phyloP scores from a whole-genome alignment of 495 filamentous ascomycete species.

The Entonaema liquescens region DNA sequence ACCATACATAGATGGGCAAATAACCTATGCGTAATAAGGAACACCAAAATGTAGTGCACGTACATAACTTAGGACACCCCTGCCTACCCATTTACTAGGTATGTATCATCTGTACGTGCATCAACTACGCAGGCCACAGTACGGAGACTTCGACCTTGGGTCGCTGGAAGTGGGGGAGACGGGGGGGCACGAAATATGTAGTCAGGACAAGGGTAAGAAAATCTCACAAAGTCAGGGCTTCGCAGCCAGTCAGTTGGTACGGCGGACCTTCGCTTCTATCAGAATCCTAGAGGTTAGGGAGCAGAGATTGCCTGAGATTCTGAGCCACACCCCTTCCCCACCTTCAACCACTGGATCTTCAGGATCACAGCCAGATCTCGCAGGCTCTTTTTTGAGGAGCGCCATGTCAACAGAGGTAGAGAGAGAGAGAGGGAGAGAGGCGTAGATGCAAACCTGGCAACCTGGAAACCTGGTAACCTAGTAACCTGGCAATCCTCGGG shows the following conservation, averaged over 20 bases:
- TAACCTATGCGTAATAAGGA: conserved; percentile 38
- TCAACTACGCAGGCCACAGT: conserved; percentile 11
- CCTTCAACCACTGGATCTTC: conserved; percentile 19
- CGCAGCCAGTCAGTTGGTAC: conserved; percentile 42
- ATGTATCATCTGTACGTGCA: conserved; percentile 8
- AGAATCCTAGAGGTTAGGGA: conserved; percentile 27
- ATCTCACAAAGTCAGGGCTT: conserved; percentile 42
- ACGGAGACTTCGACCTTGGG: conserved; percentile 42
- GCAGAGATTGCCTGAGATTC: conserved; percentile 25
- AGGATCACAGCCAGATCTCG: conserved; percentile 3
- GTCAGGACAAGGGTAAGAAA: conserved; percentile 35
- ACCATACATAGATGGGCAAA: conserved; percentile 39
- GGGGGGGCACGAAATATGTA: conserved; percentile 34
- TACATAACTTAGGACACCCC: conserved; percentile 28
- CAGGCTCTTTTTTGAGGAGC: not conserved
- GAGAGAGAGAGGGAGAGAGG: conserved; percentile 1
- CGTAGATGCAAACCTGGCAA: conserved; percentile 6
- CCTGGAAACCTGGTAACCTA: no score
- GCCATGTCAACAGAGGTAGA: not conserved
- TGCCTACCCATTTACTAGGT: conserved; percentile 6
- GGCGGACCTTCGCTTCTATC: conserved; percentile 31
- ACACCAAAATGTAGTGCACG: conserved; percentile 34
- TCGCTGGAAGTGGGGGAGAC: conserved; percentile 40
- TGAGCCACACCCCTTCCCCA: conserved; percentile 22
- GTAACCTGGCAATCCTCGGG: conserved; percentile 6